These are phyloP conservation scores for Colletotrichum sp. DNA, from an alignment of 2,329 filamentous ascomycete species.

Conservation along the genomic window DNA sequence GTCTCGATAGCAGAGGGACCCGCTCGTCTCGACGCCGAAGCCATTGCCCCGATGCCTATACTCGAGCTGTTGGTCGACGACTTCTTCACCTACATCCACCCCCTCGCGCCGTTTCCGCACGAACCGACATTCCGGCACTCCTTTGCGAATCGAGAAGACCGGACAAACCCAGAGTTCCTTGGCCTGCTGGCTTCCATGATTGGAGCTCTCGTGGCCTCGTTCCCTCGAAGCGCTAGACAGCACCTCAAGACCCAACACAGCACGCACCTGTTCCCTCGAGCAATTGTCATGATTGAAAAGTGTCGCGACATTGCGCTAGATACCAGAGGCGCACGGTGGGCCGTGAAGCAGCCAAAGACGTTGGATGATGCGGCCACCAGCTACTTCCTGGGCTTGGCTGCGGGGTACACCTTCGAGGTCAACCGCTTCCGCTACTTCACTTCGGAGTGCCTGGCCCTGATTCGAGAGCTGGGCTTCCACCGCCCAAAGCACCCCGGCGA, in stretches of 20 bases:
- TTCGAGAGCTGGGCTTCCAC: constrained; percentile 70
- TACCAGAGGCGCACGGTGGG: constrained; percentile 64
- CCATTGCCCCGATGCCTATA: constrained; percentile 73
- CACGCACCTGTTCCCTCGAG: constrained; percentile 70
- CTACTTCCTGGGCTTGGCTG: constrained; percentile 74
- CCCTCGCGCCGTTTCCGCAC: constrained; percentile 78
- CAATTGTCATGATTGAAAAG: constrained; percentile 72
- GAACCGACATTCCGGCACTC: constrained; percentile 77
- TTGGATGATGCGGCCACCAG: constrained; percentile 70
- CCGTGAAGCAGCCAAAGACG: constrained; percentile 51
- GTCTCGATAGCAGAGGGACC: constrained; percentile 48
- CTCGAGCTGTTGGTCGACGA: constrained; percentile 77
- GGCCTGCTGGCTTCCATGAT: constrained; percentile 79
- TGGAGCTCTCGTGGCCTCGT: constrained; percentile 74
- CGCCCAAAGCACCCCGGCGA: constrained; percentile 53
- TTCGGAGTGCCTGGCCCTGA: constrained; percentile 73
- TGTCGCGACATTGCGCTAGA: constrained; percentile 74
- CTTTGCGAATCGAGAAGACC: constrained; percentile 71
- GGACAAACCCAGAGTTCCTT: constrained; percentile 70
- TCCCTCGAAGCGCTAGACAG: constrained; percentile 72
- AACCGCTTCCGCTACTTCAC: constrained; percentile 73
- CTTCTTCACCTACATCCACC: constrained; percentile 84
- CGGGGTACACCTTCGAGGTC: constrained; percentile 72
- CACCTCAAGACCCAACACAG: constrained; percentile 72
- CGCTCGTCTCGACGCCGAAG: constrained; percentile 63